Base-by-base conservation (phyloP, 371 early-diverging fungal species). In the Conidiobolus incongruus region DNA sequence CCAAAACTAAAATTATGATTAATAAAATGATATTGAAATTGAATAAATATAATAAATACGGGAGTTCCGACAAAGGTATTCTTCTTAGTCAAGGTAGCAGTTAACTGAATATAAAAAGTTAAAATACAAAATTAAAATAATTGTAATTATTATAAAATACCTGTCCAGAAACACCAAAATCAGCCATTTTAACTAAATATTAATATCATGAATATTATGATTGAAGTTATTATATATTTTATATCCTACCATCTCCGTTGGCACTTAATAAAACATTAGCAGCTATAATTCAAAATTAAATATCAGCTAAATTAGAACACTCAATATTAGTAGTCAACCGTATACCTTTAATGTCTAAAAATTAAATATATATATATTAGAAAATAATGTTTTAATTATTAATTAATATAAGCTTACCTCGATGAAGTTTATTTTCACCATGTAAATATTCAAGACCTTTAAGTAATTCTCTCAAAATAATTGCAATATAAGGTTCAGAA, bases 21-120 rank as follows among this genome's bases (percentile, higher is more conserved):
- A 13, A 19, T 26, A 33, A 8, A 51, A 68, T 61, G n/a, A n/a
- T n/a, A n/a, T n/a, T n/a, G n/a, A n/a, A n/a, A n/a, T n/a, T n/a
- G n/a, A n/a, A n/a, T n/a, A n/a, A n/a, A n/a, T n/a, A n/a, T n/a
- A n/a, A n/a, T n/a, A 33, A 4, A 21, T 67, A 75, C 77, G n/a
- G 96, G 93, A 29, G 98, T 95, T 4, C 98, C 98, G 21, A 98
- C 96, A 72, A 96, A 94, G 11, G 98, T 98, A 55, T 84, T 87
- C 60, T 84, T 93, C 60, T 86, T 87, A 29, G 78, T 88, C 61
- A 83, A 68, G 16, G 83, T 91, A 2, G 86, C 87, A 13, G 91
- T 86, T 15, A 95, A 66, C 74, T 74, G 47, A 43, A 26, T 12
- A 12, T 30, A 11, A 40, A 19, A n/a, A 42, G 4, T 23, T 4